Base-by-base conservation (phyloP, 1,139 yeast species). In the Geotrichum candidum region DNA sequence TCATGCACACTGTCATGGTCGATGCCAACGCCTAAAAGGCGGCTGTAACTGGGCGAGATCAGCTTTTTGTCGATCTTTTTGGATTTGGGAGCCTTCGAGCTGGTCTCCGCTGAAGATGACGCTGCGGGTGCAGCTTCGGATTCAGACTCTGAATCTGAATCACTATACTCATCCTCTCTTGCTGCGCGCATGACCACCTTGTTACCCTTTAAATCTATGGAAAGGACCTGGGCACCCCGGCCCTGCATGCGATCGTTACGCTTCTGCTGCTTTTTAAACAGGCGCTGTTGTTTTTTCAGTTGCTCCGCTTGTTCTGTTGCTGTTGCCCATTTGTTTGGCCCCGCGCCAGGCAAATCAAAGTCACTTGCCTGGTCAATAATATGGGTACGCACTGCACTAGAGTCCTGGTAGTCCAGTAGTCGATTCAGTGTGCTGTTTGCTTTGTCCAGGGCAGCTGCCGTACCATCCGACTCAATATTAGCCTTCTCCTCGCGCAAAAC, bases 341-440 rank as follows among this genome's bases (percentile, higher is more conserved):
- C 82, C 3, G 77, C 69, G 0, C 77, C 76, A 0, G 82, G 76
- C 4, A 80, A 73, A 58, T 88, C 95, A 71, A 86, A 94, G 72
- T 95, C 99, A 6, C 96, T 85, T 0, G 96, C 97, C 70, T 90
- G 88, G 71, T 95, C 99, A 53, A 95, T 92, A 66, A 95, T 91
- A 68, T 84, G 85, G 0, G 98, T 94, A 72, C 99, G 80, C 71
- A 90, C 95, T 0, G 92, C 91, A 5, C 96, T 89, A 10, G 94
- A 85, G 1, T 84, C 90, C 72, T 95, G 99, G 73, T 86, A 94
- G 65, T 84, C 82, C 56, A 95, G 77, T 57, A 95, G 77, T 33
- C 84, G 86, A 54, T 88, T 88, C 56, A 94, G 77, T 61, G 92
- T 78, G 57, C 83, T 83, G 68, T 89, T 88, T 0, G 98, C 98